A percentile compares a stretch with the other conserved stretches of the same genome.
These are phyloP conservation scores for Exidia glandulosa DNA, from an alignment of 768 basidiomycete species.

Conservation along the genomic window DNA sequence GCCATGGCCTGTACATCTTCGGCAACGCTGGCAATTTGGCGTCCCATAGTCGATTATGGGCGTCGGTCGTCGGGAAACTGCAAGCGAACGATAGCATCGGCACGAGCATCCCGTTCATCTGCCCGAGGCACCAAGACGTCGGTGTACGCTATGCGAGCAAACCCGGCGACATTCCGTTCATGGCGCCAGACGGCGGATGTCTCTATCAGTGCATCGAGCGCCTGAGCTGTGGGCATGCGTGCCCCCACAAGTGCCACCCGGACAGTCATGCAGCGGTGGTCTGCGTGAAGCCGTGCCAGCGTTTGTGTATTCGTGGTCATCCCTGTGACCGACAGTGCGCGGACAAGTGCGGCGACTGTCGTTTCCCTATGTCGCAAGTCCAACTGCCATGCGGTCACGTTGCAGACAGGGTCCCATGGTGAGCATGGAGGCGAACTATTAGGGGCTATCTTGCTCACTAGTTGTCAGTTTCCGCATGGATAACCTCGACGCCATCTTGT, in stretches of 20 bases:
- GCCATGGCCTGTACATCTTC: slow-evolving; percentile 62
- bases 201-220: slow-evolving; percentile 40
- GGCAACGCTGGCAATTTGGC: slow-evolving; percentile 52
- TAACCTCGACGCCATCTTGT: no score
- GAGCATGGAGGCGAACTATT: no score
- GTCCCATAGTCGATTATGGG: slow-evolving; percentile 46
- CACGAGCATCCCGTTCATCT: slow-evolving; percentile 42
- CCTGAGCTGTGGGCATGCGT: slow-evolving; percentile 52
- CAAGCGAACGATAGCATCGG: slow-evolving; percentile 37
- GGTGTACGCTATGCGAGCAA: slow-evolving; percentile 27
- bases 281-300: slow-evolving; percentile 38
- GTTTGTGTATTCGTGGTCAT: no score
- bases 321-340: no score
- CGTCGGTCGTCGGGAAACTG: slow-evolving; percentile 42
- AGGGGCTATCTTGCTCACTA: no score
- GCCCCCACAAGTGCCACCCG: slow-evolving; percentile 55
- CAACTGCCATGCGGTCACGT: slow-evolving; percentile 49
- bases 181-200: slow-evolving; percentile 59
- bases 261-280: slow-evolving; percentile 40
- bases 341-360: slow-evolving; percentile 43
- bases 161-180: slow-evolving; percentile 38
- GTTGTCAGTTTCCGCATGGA: no score
- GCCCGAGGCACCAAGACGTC: slow-evolving; percentile 40
- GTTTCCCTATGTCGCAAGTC: slow-evolving; percentile 34
- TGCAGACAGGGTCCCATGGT: slow-evolving; percentile 38